Base-by-base conservation (phyloP, 371 early-diverging fungal genomes). In the Mortierella sp. region DNA sequence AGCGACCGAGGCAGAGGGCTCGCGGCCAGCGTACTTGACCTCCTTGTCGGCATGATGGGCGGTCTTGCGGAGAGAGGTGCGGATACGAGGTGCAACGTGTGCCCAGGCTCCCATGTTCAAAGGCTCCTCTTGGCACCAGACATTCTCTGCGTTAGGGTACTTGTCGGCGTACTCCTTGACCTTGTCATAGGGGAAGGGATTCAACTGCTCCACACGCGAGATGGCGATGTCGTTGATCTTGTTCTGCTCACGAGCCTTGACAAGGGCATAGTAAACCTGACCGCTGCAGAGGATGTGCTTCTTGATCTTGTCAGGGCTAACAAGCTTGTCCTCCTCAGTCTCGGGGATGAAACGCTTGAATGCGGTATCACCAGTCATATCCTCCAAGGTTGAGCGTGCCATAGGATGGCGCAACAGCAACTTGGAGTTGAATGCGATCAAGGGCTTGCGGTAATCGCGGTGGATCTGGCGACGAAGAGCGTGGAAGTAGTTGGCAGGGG, bases 401-500 rank as follows among this genome's bases (percentile, higher is more conserved):
- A 94, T 71, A 41, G 97, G 97, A 82, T 96, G 95, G 67, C 98
- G 93, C 55, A 98, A 91, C 77, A 98, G 85, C 62, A 91, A 85
- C 86, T 98, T 98, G 66, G 97, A 95, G 72, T 89, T 92, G 73
- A 95, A 89, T 52, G 92, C 84, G 61, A 98, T 87, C 79, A 97
- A 72, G 28, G 98, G 98, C 86, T 97, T 98, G 77, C 98, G 88
- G 93, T 94, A 98, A 74, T 96, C 95, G 70, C 98, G 93, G 85
- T 92, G 89, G 69, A 97, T 90, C 84, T 98, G 98, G 67, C 98
- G 91, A 62, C 98, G 90, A 67, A 98, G 84, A 7, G 84, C 94
- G 72, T 98, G 98, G 94, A 96, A 98, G 86, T 95, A 97, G 81
- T 97, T 95, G 62, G 94, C 90, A 9, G 98, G 98, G 12, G 96